A percentile compares a stretch with the other conserved stretches of the same genome.
Evolutionary conservation across 2,329 filamentous ascomycete species (phyloP).

Genomic region (Zymoseptoria crescenta): DNA sequence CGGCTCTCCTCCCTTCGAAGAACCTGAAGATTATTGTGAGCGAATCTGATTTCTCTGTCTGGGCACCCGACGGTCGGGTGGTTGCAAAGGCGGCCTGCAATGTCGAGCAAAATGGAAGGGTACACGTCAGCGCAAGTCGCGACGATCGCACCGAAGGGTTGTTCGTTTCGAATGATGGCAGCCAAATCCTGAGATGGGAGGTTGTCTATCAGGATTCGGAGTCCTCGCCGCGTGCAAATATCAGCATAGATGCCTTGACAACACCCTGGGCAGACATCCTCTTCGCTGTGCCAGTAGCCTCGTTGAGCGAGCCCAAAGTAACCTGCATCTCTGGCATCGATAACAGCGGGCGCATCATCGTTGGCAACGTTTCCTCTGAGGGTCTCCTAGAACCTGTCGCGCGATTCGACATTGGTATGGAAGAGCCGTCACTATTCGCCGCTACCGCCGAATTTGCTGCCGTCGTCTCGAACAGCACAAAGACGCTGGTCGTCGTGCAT

Average conservation of each 20-base stretch:
- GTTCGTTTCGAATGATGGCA: conserved; percentile 4
- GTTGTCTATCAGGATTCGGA: not conserved
- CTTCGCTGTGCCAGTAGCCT: conserved; percentile 7
- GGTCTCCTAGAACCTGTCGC: conserved; percentile 1
- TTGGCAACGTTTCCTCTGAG: conserved; percentile 1
- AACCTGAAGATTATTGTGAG: conserved; percentile 1
- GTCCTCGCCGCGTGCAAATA: not conserved
- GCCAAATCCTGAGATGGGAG: not conserved
- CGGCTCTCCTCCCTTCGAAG: not conserved
- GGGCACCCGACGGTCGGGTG: conserved; percentile 1
- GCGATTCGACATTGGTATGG: conserved; percentile 16
- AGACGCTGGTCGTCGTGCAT: conserved; percentile 20
- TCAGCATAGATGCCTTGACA: not conserved
- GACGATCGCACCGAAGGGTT: not conserved
- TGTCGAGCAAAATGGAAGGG: not conserved
- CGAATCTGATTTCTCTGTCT: not conserved
- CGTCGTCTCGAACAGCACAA: conserved; percentile 14
- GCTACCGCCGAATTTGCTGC: conserved; percentile 20
- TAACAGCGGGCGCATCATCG: conserved; percentile 3
- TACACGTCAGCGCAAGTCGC: conserved; percentile 1
- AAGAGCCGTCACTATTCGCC: conserved; percentile 12
- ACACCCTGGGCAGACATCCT: conserved; percentile 1
- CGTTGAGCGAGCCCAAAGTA: conserved; percentile 3
- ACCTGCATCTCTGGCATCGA: conserved; percentile 4
- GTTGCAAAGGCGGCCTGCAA: not conserved